A percentile compares a stretch with the other conserved stretches of the same genome.
Conservation (phyloP, 306 rosid genomes). For the Pyrus communis region DNA sequence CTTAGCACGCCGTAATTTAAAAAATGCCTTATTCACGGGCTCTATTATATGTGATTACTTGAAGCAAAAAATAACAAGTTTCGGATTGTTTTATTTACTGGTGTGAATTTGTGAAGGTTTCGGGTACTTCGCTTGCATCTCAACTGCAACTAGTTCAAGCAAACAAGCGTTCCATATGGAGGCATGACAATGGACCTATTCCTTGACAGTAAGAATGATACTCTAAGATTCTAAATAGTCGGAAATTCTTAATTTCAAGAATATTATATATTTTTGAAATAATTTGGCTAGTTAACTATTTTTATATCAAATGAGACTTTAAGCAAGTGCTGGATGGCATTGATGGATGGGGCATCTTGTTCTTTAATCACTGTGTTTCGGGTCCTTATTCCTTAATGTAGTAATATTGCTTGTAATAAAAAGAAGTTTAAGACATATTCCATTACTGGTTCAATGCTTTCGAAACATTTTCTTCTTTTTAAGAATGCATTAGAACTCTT, state of each 20-base stretch:
- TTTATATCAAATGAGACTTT: background rate
- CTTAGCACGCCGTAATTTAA: too few relatives aligned
- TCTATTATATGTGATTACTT: background rate
- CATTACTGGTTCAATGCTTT: background rate
- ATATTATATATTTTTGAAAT: too few relatives aligned
- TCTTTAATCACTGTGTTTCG: too few relatives aligned
- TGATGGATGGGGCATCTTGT: background rate
- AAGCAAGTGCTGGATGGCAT: background rate
- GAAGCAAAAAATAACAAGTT: background rate
- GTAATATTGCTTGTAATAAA: too few relatives aligned
- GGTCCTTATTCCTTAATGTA: too few relatives aligned
- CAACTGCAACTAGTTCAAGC: background rate
- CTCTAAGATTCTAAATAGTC: too few relatives aligned
- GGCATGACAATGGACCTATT: background rate
- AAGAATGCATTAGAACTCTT: background rate
- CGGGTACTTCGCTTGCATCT: background rate
- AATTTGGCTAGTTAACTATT: background rate
- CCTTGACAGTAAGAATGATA: background rate
- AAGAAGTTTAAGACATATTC: background rate
- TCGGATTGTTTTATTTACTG: too few relatives aligned
- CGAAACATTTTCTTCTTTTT: background rate
- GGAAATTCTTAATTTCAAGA: background rate
- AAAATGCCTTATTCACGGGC: too few relatives aligned
- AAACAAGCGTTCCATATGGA: too few relatives aligned
- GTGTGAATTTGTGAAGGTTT: too few relatives aligned